Evolutionary conservation across 2,329 filamentous ascomycete genomes (phyloP), one percentile per base, ranked within the genome.

Genomic region (Sporothrix phasma): DNA sequence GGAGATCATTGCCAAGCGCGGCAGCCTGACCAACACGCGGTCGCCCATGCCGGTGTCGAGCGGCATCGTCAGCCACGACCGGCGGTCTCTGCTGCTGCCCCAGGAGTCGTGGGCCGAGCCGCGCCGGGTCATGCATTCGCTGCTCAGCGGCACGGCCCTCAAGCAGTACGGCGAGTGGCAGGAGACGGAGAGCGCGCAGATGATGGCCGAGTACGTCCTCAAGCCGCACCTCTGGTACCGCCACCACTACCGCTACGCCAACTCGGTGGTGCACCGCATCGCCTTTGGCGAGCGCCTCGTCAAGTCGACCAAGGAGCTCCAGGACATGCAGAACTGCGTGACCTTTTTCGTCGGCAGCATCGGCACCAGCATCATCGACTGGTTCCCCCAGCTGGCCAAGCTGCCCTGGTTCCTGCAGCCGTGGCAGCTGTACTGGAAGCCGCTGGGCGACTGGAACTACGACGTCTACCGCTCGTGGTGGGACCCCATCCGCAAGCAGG

Each of bases 251-350:
- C 51, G 51, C n/a, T 54, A 54, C n/a, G 51, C 51, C 51, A 54
- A 54, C n/a, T 37, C 51, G 2, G 51, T 54, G 17, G n/a, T 54
- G 17, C 51, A 54, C 51, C 51, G 51, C 31, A 39, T 54, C 13
- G 17, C 51, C 1, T 54, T 54, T 37, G 51, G 51, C n/a, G 51
- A 54, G 51, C 51, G 51, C 6, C 51, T 54, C 1, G 17, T 54
- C 51, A 54, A 54, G 51, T 54, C 51, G 7, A 31, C 51, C 31
- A 37, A 54, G 31, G 51, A 19, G n/a, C 51, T 54, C 51, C 17
- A 54, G 51, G 51, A 54, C 51, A 54, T 54, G 51, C 51, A 54
- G n/a, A 54, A 54, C 51, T 54, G 51, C 31, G 51, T 54, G 29
- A 54, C 51, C 3, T 54, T 54, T n/a, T 54, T 54, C 22, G 51